A percentile compares a stretch with the other conserved stretches of the same genome.
These are phyloP conservation scores for Solanum hybrid DNA, from an alignment of 305 asterid species.

Conservation along the genomic window DNA sequence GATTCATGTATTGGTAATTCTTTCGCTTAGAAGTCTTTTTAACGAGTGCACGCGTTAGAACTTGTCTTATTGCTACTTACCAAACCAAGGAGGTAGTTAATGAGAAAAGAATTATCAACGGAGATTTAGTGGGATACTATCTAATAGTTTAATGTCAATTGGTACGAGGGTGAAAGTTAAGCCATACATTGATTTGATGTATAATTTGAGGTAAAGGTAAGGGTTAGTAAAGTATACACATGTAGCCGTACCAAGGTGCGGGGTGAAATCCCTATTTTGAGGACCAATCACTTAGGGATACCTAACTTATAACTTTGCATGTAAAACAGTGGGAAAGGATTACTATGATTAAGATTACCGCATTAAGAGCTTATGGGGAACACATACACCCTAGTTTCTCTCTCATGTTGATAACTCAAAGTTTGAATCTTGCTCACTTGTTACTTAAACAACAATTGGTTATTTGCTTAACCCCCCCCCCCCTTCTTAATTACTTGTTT, in stretches of 20 bases:
- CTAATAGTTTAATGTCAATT: not conserved
- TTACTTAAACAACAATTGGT: not conserved
- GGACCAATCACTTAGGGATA: not conserved
- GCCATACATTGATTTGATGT: not conserved
- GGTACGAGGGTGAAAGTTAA: not conserved
- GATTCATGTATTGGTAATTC: not conserved
- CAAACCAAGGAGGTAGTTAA: not conserved
- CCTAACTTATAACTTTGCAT: not conserved
- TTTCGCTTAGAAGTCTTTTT: not conserved
- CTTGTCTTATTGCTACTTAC: not conserved
- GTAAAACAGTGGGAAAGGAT: not conserved
- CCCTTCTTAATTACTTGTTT: not conserved
- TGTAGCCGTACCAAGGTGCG: not conserved
- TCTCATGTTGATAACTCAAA: not conserved
- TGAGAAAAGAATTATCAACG: not conserved
- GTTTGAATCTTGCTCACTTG: not conserved
- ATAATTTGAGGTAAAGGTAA: not conserved
- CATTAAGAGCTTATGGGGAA: not conserved
- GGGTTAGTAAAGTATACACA: not conserved
- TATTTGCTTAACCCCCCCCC: not conserved
- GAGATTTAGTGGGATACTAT: not conserved
- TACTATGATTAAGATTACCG: not conserved
- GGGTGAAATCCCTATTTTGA: not conserved
- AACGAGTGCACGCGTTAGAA: not conserved
- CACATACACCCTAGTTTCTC: not conserved